Conservation (phyloP, 306 rosid genomes). For the Fagus sylvatica region DNA sequence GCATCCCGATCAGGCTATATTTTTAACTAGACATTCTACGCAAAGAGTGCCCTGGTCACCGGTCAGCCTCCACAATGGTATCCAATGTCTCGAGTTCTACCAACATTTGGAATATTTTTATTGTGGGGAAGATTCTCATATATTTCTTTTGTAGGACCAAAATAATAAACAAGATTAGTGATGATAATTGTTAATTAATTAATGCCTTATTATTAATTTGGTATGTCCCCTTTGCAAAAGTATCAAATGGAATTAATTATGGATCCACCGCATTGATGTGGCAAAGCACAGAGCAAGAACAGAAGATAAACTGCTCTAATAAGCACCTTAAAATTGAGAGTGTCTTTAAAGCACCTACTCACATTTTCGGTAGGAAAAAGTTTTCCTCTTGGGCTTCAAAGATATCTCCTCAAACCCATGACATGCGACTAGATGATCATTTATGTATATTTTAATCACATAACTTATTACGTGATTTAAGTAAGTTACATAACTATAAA, state of each 20-base stretch:
- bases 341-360: neutral
- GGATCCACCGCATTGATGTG: conserved; percentile 32
- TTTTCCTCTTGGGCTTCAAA: too few species aligned
- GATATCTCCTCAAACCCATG: too few species aligned
- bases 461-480: too few species aligned
- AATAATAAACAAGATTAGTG: conserved; percentile 13
- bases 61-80: conserved; percentile 52
- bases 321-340: neutral
- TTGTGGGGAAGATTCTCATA: conserved; percentile 49
- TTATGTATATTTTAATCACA: too few species aligned
- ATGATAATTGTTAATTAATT: conserved; percentile 13
- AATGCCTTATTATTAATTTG: conserved; percentile 5
- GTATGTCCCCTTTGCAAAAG: conserved; percentile 18
- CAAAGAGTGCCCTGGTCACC: conserved; percentile 31
- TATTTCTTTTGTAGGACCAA: conserved; percentile 36
- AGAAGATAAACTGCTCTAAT: neutral
- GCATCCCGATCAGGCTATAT: conserved; percentile 25
- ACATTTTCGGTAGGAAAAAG: neutral
- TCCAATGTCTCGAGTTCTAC: conserved; percentile 61
- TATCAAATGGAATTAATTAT: conserved; percentile 28
- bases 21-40: conserved; percentile 33
- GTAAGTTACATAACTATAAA: too few species aligned
- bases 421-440: too few species aligned
- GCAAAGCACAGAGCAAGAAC: neutral
- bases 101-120: conserved; percentile 61